These are phyloP conservation scores for Escallonia rubra DNA, from an alignment of 129 eudicot species.

Conservation along the genomic window DNA sequence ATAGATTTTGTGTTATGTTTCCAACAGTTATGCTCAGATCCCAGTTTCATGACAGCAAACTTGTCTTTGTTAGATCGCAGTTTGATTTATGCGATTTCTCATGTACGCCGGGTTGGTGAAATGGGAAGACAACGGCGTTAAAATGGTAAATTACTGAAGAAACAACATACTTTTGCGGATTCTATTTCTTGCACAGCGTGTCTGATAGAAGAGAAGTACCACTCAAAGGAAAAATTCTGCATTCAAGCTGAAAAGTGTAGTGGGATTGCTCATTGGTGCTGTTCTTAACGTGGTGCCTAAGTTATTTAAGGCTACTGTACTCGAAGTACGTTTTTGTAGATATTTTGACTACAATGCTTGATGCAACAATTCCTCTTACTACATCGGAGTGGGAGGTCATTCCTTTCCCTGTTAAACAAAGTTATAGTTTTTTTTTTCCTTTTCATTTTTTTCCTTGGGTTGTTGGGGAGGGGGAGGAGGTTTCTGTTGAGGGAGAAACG, in stretches of 20 bases:
- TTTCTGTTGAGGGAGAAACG: too few relatives aligned
- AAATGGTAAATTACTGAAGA: slow-evolving; percentile 76
- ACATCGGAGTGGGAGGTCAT: slow-evolving; percentile 98
- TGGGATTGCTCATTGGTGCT: slow-evolving; percentile 93
- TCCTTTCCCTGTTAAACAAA: background rate
- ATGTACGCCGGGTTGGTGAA: slow-evolving; percentile 97
- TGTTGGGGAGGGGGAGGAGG: too few relatives aligned
- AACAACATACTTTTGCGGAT: slow-evolving; percentile 84
- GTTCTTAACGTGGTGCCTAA: slow-evolving; percentile 92
- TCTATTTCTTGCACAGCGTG: slow-evolving; percentile 80
- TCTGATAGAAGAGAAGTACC: slow-evolving; percentile 70
- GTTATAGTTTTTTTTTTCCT: too few relatives aligned
- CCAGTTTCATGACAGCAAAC: slow-evolving; percentile 68
- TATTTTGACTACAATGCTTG: slow-evolving; percentile 95
- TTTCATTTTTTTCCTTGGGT: too few relatives aligned
- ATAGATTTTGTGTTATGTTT: too few relatives aligned
- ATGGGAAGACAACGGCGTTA: slow-evolving; percentile 98
- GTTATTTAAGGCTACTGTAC: slow-evolving; percentile 87
- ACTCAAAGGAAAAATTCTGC: slow-evolving; percentile 81
- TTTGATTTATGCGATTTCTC: slow-evolving; percentile 69
- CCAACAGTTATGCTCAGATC: slow-evolving; percentile 70
- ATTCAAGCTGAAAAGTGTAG: slow-evolving; percentile 95
- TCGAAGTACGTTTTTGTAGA: slow-evolving; percentile 93
- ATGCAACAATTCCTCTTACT: slow-evolving; percentile 95
- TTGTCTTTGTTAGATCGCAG: slow-evolving; percentile 89